phyloP scores from a whole-genome alignment of 2,329 filamentous ascomycete species.

The Bipolaris oryzae region DNA sequence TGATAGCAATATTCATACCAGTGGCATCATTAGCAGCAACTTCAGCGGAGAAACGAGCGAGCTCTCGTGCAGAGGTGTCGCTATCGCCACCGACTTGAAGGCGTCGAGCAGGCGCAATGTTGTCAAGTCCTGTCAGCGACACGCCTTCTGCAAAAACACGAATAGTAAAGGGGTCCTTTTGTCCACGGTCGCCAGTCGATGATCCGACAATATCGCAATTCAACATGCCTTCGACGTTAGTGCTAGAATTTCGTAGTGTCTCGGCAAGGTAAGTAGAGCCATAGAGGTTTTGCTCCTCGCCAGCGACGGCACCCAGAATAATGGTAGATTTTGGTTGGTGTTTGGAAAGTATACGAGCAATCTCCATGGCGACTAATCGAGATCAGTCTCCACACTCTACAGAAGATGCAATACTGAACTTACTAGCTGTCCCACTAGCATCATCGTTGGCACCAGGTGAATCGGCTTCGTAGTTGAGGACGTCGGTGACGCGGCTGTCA shows the following conservation, averaged over 20 bases:
- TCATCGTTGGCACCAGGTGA: constrained; percentile 65
- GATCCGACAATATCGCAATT: constrained; percentile 65
- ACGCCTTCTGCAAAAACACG: constrained; percentile 62
- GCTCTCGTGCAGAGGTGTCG: constrained; percentile 61
- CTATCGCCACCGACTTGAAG: constrained; percentile 57
- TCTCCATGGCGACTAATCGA: constrained; percentile 57
- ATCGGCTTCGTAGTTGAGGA: constrained; percentile 59
- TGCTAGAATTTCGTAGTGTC: constrained; percentile 58
- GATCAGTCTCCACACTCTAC: constrained; percentile 12
- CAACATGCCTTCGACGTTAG: constrained; percentile 63
- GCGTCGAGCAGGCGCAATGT: constrained; percentile 46
- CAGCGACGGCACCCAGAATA: constrained; percentile 63
- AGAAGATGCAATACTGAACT: background rate
- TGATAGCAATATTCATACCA: constrained; percentile 61
- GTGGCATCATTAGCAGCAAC: constrained; percentile 59
- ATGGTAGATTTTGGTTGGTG: constrained; percentile 59
- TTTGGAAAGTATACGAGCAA: constrained; percentile 60
- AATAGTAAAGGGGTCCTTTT: constrained; percentile 57
- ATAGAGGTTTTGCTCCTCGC: constrained; percentile 63
- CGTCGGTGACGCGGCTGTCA: constrained; percentile 59
- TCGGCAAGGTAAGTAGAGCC: constrained; percentile 60
- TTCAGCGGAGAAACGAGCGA: constrained; percentile 62
- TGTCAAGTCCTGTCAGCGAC: constrained; percentile 51
- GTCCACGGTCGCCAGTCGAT: constrained; percentile 54
- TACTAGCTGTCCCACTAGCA: constrained; percentile 59